Conservation (phyloP, 768 basidiomycete species). For the Russula brevipes region DNA sequence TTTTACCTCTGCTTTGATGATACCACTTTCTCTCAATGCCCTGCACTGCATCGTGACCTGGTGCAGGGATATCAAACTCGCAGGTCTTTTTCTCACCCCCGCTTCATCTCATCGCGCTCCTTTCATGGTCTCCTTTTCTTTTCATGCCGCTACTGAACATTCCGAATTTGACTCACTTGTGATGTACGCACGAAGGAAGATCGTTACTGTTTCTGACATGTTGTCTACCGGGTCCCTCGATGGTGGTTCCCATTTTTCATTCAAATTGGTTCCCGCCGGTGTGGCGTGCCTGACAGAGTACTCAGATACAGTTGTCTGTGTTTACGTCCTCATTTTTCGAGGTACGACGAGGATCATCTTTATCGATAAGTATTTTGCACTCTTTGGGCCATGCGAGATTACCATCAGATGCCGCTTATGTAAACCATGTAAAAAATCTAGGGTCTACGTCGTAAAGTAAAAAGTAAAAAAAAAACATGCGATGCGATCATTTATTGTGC, state of each 20-base stretch:
- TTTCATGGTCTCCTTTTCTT: conserved; percentile 24
- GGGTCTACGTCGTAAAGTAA: too few relatives aligned
- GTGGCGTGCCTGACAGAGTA: conserved; percentile 13
- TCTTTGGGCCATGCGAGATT: neutral
- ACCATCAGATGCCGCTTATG: neutral
- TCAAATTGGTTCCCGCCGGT: conserved; percentile 11
- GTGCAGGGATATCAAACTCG: conserved; percentile 16
- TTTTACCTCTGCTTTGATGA: conserved; percentile 73
- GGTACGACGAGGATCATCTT: conserved; percentile 21
- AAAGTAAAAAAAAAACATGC: neutral
- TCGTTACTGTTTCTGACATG: conserved; percentile 23
- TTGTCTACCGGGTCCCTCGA: conserved; percentile 18
- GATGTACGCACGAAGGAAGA: conserved; percentile 28
- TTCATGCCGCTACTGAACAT: conserved; percentile 27
- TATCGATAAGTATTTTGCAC: conserved; percentile 23
- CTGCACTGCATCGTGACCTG: conserved; percentile 32
- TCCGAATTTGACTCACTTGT: conserved; percentile 26
- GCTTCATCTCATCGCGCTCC: conserved; percentile 24
- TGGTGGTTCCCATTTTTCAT: conserved; percentile 7
- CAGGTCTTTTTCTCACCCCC: conserved; percentile 10
- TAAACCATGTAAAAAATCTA: conserved; percentile 13
- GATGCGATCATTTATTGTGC: conserved; percentile 66
- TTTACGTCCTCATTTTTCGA: conserved; percentile 12
- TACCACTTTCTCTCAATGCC: conserved; percentile 48
- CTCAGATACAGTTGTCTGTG: conserved; percentile 13